phyloP scores from a whole-genome alignment of 164 flowering plant species.

The Platanus orientalis region DNA sequence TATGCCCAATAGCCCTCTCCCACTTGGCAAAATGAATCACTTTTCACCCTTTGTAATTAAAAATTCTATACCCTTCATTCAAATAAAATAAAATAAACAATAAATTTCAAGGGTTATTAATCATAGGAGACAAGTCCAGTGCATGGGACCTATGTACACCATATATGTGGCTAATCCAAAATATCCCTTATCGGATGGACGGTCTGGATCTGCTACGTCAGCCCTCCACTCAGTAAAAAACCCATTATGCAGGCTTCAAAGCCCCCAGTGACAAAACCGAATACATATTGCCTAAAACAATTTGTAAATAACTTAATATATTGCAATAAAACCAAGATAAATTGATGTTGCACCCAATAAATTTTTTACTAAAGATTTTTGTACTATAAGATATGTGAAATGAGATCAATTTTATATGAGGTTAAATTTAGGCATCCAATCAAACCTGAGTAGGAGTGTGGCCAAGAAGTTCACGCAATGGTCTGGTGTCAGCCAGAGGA shows the following conservation, averaged over 20 bases:
- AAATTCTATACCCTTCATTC: no score
- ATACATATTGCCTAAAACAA: not conserved
- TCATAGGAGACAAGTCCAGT: no score
- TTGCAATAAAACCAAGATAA: not conserved
- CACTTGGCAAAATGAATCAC: no score
- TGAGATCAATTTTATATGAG: not conserved
- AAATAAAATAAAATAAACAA: no score
- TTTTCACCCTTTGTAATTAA: no score
- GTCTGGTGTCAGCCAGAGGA: slow-evolving; percentile 87
- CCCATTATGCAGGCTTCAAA: not conserved
- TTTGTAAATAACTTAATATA: no score
- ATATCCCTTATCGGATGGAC: not conserved
- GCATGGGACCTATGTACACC: no score
- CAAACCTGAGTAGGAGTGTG: slow-evolving; percentile 93
- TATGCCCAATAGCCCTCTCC: no score
- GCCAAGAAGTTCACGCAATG: slow-evolving; percentile 93
- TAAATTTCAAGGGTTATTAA: no score
- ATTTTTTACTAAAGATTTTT: not conserved
- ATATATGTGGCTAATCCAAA: no score
- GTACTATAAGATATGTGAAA: not conserved
- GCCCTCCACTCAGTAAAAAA: not conserved
- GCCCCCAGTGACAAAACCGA: not conserved
- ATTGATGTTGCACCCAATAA: not conserved
- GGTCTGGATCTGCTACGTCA: not conserved
- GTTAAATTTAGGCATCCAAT: not conserved